Conservation (phyloP, 1,284 basidiomycete species). For the Moesziomyces antarcticus region DNA sequence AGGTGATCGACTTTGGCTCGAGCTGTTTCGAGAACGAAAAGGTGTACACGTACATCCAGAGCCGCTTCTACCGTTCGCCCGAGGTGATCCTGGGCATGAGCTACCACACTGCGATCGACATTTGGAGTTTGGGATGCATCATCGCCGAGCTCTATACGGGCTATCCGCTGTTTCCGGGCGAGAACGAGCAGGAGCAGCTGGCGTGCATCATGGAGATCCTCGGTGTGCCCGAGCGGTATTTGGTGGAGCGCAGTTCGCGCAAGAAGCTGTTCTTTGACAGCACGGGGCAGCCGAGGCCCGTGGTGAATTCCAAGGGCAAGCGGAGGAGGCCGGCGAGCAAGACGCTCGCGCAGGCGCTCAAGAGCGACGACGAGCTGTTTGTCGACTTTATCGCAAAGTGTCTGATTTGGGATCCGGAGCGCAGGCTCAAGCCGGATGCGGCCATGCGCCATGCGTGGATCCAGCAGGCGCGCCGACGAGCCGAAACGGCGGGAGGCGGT, state of each 20-base stretch:
- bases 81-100: conserved; percentile 71
- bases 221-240: conserved; percentile 91
- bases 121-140: conserved; percentile 99
- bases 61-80: conserved; percentile 95
- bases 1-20: conserved; percentile 98
- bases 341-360: conserved; percentile 85
- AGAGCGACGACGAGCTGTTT: conserved; percentile 81
- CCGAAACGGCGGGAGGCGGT: conserved; percentile 3
- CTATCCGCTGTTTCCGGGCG: conserved; percentile 98
- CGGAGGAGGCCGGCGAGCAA: conserved; percentile 90
- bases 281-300: conserved; percentile 88
- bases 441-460: conserved; percentile 72
- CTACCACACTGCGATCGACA: conserved; percentile 78
- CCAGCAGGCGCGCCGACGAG: conserved; percentile 25
- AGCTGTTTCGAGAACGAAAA: conserved; percentile 99
- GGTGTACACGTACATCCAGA: conserved; percentile 97
- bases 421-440: conserved; percentile 90
- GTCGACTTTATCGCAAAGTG: conserved; percentile 88
- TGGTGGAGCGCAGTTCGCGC: conserved; percentile 91
- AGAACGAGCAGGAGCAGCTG: conserved; percentile 93
- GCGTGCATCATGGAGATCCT: conserved; percentile 99
- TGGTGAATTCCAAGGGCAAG: conserved; percentile 96
- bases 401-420: conserved; percentile 96
- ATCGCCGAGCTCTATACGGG: conserved; percentile 98
- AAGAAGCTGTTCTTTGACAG: conserved; percentile 97